phyloP scores from a whole-genome alignment of 768 basidiomycete genomes.

The Hygrophoropsis aurantiaca region DNA sequence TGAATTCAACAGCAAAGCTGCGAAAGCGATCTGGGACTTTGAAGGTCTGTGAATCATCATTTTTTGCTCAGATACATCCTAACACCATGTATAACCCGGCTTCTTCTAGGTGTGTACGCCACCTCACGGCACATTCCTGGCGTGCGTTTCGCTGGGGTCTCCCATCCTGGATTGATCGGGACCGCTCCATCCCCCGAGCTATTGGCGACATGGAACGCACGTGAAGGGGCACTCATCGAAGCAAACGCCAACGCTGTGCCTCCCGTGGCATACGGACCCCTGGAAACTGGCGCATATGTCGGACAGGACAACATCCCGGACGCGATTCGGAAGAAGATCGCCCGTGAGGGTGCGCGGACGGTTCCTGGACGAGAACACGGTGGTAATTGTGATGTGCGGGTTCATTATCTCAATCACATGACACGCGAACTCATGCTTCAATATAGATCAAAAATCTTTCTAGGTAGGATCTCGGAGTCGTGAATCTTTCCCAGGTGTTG shows the following conservation, averaged over 20 bases:
- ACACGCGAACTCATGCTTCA: background rate
- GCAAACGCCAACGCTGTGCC: slow-evolving; percentile 52
- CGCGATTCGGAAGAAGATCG: slow-evolving; percentile 52
- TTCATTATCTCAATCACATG: background rate
- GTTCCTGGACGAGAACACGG: slow-evolving; percentile 80
- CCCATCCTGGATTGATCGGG: slow-evolving; percentile 75
- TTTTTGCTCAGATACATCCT: background rate
- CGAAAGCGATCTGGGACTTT: slow-evolving; percentile 83
- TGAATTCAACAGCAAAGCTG: slow-evolving; percentile 69
- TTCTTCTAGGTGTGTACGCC: slow-evolving; percentile 57
- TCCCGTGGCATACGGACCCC: slow-evolving; percentile 66
- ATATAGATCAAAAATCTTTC: slow-evolving; percentile 73
- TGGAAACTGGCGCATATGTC: slow-evolving; percentile 60
- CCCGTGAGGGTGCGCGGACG: slow-evolving; percentile 68
- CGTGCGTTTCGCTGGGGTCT: slow-evolving; percentile 75
- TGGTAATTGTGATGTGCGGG: slow-evolving; percentile 68
- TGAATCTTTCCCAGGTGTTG: background rate
- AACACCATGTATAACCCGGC: background rate
- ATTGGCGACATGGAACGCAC: slow-evolving; percentile 71
- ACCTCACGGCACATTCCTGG: slow-evolving; percentile 77
- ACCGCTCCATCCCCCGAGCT: slow-evolving; percentile 75
- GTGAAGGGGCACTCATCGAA: slow-evolving; percentile 65
- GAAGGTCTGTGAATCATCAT: slow-evolving; percentile 40
- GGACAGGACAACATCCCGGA: slow-evolving; percentile 59
- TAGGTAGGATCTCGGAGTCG: slow-evolving; percentile 30